Evolutionary conservation across 2,329 filamentous ascomycete species (phyloP).

Genomic region (Penicillium sp.): DNA sequence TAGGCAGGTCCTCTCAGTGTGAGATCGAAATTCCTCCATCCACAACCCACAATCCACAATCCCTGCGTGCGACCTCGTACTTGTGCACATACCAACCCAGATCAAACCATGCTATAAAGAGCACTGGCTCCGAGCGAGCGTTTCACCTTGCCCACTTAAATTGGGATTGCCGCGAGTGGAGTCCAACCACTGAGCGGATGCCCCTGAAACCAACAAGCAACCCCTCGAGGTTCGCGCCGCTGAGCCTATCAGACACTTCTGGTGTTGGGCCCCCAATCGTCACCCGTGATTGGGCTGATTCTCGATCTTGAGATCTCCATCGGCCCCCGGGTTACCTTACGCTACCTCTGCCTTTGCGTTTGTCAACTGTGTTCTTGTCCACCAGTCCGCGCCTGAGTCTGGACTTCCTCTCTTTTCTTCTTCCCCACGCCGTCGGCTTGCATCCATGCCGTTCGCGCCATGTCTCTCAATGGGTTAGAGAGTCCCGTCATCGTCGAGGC

Average conservation of each 20-base stretch:
- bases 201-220: conserved; percentile 22
- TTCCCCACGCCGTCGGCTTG: conserved; percentile 7
- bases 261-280: not conserved
- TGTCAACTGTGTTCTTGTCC: no score
- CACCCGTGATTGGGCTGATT: conserved; percentile 12
- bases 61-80: conserved; percentile 1
- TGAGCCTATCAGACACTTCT: conserved; percentile 15
- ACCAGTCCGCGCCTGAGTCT: conserved; percentile 7
- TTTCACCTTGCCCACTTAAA: conserved; percentile 27
- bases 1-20: no score
- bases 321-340: conserved; percentile 3
- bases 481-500: conserved; percentile 79
- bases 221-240: conserved; percentile 11
- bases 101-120: conserved; percentile 17
- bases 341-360: no score
- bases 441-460: conserved; percentile 52
- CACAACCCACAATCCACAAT: no score
- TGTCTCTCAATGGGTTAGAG: conserved; percentile 97
- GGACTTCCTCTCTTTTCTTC: conserved; percentile 13
- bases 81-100: not conserved
- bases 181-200: conserved; percentile 20
- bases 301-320: conserved; percentile 19
- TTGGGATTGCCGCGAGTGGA: conserved; percentile 31
- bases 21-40: not conserved
- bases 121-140: conserved; percentile 17